Percentiles rank a stretch among this genome's conserved stretches.
Evolutionary conservation across 441 rosid genomes (phyloP).

Genomic region (Erodium chrysanthum): DNA sequence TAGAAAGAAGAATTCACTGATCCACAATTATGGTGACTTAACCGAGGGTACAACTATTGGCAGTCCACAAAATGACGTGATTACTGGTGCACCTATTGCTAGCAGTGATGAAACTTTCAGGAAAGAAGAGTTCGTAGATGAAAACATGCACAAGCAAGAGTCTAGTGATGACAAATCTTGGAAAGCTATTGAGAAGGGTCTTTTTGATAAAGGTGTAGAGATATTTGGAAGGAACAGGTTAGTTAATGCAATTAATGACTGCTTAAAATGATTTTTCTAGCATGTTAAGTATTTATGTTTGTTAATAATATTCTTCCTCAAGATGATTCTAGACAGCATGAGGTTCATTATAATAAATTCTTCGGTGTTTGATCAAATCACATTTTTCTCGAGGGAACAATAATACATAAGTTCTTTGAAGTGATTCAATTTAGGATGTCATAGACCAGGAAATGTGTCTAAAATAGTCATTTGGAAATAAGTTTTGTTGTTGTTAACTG

Average conservation of each 20-base stretch:
- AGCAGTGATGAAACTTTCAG: constrained; percentile 40
- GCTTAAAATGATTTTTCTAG: not conserved
- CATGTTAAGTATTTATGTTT: too few species aligned
- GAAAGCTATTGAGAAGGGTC: constrained; percentile 82
- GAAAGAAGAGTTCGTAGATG: constrained; percentile 62
- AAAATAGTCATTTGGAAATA: too few species aligned
- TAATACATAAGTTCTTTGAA: too few species aligned
- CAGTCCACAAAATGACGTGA: constrained; percentile 33
- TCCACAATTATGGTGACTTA: constrained; percentile 29
- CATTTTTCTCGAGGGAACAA: too few species aligned
- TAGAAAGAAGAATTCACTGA: constrained; percentile 44
- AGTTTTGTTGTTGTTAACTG: too few species aligned
- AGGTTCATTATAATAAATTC: too few species aligned
- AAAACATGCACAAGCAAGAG: constrained; percentile 43
- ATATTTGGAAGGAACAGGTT: constrained; percentile 93
- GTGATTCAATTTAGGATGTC: too few species aligned
- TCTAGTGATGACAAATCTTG: constrained; percentile 45
- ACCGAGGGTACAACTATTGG: constrained; percentile 30
- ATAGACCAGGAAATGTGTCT: too few species aligned
- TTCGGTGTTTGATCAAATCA: too few species aligned
- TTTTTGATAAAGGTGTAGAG: constrained; percentile 82
- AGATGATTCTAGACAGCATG: too few species aligned
- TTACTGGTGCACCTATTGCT: constrained; percentile 32
- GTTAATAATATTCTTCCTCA: too few species aligned
- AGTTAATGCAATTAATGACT: constrained; percentile 19